phyloP scores from a whole-genome alignment of 164 flowering plant species.

The Warburgia ugandensis region DNA sequence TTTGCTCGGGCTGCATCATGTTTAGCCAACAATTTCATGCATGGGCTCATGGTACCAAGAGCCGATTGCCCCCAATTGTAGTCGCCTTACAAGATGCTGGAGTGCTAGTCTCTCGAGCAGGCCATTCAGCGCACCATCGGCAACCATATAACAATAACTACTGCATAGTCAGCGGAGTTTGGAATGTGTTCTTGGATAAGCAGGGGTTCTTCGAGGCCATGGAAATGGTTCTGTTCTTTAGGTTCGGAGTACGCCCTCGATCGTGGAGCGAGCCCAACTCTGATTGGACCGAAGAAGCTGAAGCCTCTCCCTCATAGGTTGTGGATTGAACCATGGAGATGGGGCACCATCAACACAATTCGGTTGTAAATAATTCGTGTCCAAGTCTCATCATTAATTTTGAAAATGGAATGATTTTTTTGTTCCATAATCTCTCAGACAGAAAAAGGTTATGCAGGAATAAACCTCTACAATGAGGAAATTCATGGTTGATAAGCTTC shows the following conservation, averaged over 20 bases:
- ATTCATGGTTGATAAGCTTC: no score
- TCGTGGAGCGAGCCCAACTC: slow-evolving; percentile 75
- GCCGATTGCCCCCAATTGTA: slow-evolving; percentile 53
- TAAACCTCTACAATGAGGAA: no score
- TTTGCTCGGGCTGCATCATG: slow-evolving; percentile 69
- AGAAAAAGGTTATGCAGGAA: no score
- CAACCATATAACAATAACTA: slow-evolving; percentile 73
- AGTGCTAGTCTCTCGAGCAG: slow-evolving; percentile 52
- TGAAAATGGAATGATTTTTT: no score
- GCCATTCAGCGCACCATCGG: slow-evolving; percentile 72
- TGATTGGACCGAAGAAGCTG: slow-evolving; percentile 52
- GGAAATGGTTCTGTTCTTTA: slow-evolving; percentile 71
- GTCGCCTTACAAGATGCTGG: slow-evolving; percentile 71
- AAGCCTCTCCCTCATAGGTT: neutral
- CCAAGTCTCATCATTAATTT: no score
- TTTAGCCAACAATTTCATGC: slow-evolving; percentile 95
- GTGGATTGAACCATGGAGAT: no score
- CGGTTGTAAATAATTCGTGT: no score
- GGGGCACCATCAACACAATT: no score
- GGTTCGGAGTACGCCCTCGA: slow-evolving; percentile 59
- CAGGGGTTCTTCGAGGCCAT: slow-evolving; percentile 47
- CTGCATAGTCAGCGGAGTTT: slow-evolving; percentile 82
- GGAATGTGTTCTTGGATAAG: slow-evolving; percentile 67
- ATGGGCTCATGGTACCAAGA: slow-evolving; percentile 82
- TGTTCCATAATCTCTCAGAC: no score